Base-by-base conservation (phyloP, 208 protist genomes). In the Trypanosoma brucei region DNA sequence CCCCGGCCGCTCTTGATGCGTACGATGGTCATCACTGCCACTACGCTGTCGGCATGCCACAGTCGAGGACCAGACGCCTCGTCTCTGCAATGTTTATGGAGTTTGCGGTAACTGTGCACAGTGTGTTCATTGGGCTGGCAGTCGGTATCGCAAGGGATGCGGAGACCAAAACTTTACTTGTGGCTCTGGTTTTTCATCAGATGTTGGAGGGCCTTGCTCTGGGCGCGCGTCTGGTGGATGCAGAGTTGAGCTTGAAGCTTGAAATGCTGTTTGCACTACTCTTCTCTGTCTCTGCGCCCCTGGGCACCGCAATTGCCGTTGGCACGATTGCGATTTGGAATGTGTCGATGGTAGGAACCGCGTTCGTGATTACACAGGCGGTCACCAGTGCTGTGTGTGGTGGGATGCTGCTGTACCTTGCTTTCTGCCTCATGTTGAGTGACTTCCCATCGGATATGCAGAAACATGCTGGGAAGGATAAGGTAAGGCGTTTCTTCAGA, bases 381-480 rank as follows among this genome's bases (percentile, higher is more conserved):
- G 67, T 85, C 9, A 38, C 78, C 34, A 75, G 85, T 40, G 62
- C 79, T 0, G 44, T 79, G 1, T 82, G 83, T 54, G 69, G 72
- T 2, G 83, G 83, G 22, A 81, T 89, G 45, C 59, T 89, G n/a
- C 75, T 89, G 34, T 89, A 89, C 55, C 40, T 86, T 11, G 77
- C 72, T 8, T 79, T 80, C 54, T 49, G 69, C 42, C 56, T 89
- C 14, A 63, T 89, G n/a, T 36, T 83, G 45, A 56, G 40, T 55
- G 79, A 89, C 59, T 89, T 89, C 59, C 60, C 77, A 30, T n/a
- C 59, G 2, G 83, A 89, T 53, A 44, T 78, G 49, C 78, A 49
- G 49, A 60, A 38, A 9, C 38, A 45, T 37, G 49, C 52, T 3
- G 65, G 49, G 5, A 14, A 31, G 22, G 33, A 46, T 64, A 51